These are phyloP conservation scores for Coniochaeta sp. DNA, from an alignment of 2,329 filamentous ascomycete species.

Conservation along the genomic window DNA sequence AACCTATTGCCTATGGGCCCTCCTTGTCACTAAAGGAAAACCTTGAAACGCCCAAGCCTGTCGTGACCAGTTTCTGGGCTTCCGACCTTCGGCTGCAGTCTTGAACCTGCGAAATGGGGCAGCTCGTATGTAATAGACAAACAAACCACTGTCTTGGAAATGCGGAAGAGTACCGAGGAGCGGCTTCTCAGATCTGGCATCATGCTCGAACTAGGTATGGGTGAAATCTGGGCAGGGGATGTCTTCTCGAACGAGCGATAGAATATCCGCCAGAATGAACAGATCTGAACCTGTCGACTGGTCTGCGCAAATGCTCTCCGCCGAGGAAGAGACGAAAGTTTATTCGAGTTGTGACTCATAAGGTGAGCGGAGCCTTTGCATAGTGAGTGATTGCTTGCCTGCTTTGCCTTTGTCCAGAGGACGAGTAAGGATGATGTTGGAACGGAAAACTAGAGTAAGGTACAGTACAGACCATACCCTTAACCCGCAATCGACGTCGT, in stretches of 20 bases:
- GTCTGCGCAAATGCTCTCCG: background rate
- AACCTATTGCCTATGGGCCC: background rate
- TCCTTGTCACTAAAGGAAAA: background rate
- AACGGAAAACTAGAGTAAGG: background rate
- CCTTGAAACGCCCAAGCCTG: background rate
- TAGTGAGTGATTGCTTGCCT: no score
- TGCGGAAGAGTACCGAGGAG: background rate
- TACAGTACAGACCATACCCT: no score
- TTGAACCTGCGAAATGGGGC: background rate
- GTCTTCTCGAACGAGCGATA: background rate
- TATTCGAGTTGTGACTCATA: no score
- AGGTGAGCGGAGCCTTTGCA: no score
- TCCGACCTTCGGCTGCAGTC: background rate
- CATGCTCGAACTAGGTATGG: background rate
- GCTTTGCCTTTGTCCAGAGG: no score
- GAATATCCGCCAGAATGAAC: background rate
- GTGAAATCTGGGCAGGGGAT: background rate
- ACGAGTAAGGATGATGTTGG: background rate
- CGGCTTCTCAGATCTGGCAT: background rate
- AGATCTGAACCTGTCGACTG: background rate
- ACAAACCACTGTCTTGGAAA: background rate
- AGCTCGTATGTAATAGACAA: background rate
- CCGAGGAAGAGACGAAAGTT: no score
- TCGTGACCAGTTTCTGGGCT: background rate
- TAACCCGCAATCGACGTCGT: background rate